Evolutionary conservation across 2,329 filamentous ascomycete species (phyloP), one percentile per base, ranked within the genome.

Genomic region (Colletotrichum sp.): DNA sequence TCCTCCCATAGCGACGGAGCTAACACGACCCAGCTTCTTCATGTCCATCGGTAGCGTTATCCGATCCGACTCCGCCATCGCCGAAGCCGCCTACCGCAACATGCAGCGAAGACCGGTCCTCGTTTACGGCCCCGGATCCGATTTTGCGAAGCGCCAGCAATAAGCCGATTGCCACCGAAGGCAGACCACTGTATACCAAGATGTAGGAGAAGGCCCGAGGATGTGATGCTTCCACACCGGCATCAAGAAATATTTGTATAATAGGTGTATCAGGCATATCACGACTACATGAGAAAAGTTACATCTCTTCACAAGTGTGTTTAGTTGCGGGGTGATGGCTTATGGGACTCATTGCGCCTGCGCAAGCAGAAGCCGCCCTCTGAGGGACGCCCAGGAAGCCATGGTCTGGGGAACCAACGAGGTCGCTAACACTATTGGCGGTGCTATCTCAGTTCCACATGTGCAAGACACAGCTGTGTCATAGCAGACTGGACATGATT

Each of bases 31-130:
- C 78, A 93, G 92, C 28, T 98, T 99, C 88, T 99, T 99, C 90
- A 99, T 99, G 97, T 96, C 95, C 74, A 98, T 99, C 80, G 97
- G 97, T 80, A 98, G 95, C 81, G 96, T 98, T 60, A 98, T 99
- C 82, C 94, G 97, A 83, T 96, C 95, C 76, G 97, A 99, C 81
- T 93, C 95, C 59, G 93, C 94, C 48, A 93, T 95, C 81, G 89
- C 93, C 75, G 90, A 92, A 79, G 92, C 96, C 83, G 92, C 95
- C 74, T 98, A 96, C 87, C 91, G 92, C 79, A 92, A 92, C 83
- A 93, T 95, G 67, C 92, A 93, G 79, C 90, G 94, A 81, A 91
- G 92, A 78, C 95, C 96, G 28, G 92, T 96, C 81, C 92, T 98
- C 78, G 89, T 91, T 83, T 83, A 85, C 36, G 80, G 82, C 67